Evolutionary conservation across 768 basidiomycete genomes (phyloP), one percentile per base, ranked within the genome.

Genomic region (Termitomyces sp.): DNA sequence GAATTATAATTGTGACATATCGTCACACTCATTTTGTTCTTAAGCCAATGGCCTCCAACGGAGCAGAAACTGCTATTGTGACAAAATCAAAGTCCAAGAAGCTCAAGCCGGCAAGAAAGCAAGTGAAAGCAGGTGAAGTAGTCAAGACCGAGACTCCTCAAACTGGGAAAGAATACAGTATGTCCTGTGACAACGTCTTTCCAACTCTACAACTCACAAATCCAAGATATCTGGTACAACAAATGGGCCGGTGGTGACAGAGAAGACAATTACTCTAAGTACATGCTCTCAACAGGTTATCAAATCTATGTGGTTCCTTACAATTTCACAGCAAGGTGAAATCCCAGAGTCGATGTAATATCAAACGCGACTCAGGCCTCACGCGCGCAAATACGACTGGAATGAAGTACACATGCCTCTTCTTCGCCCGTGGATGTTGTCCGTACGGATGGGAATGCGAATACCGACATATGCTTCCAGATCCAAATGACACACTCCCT

Each of bases 231-330:
- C 54, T 99, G 97, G 96, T 98, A 96, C 71, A 95, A 98, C 74
- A 96, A 97, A 76, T 98, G 96, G 96, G 97, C 97, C n/a, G 97
- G 97, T 56, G 97, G 96, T 57, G 97, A 99, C 71, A 85, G 93
- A 33, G 97, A 98, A 72, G 96, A 99, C 70, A 89, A 85, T 59
- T 94, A 98, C 70, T 95, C 95, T 38, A 96, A 94, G 95, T 94
- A 64, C 59, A 88, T 78, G 14, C 40, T 53, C 23, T 13, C 14
- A 41, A 36, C 26, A 50, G 61, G 14, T 46, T 55, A 18, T 23
- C 28, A 14, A 50, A 53, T 30, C 23, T 20, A 38, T n/a, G 33
- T 28, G 36, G 18, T 46, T 48, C 32, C 60, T 60, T 23, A 61
- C 35, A 58, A 68, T 13, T 63, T 52, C 28, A 10, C 67, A 95